Conservation (phyloP, 2,329 filamentous ascomycete species). For the Ophiostoma perfectum region DNA sequence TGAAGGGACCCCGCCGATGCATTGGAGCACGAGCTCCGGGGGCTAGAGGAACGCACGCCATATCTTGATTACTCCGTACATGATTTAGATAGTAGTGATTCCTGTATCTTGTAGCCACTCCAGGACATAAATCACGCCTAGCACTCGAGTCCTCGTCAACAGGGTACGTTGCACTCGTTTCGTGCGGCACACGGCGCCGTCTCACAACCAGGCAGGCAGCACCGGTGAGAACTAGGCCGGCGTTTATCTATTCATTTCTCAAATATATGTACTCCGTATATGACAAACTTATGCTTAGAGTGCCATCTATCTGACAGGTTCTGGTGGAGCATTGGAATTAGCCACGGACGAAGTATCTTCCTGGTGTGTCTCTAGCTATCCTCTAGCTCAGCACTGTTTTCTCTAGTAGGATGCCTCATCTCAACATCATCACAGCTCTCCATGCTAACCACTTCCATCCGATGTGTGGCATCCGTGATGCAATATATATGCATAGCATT, state of each 20-base stretch:
- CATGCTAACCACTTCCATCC: background rate
- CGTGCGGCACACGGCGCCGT: background rate
- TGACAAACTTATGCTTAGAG: background rate
- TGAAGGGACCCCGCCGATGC: background rate
- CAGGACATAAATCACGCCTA: background rate
- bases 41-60: background rate
- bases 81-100: background rate
- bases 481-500: too few species aligned
- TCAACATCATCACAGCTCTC: background rate
- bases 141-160: background rate
- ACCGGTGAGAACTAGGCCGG: too few species aligned
- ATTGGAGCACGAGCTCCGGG: conserved; percentile 6
- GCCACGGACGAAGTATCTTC: background rate
- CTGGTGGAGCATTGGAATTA: background rate
- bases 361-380: background rate
- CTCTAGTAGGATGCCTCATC: background rate
- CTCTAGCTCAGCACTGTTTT: background rate
- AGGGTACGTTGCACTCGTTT: background rate
- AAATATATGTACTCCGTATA: too few species aligned
- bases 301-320: background rate
- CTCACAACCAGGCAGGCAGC: too few species aligned
- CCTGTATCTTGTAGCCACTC: too few species aligned
- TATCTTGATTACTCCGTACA: background rate
- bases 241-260: too few species aligned
- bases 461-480: background rate